Evolutionary conservation across 106 monocot species (phyloP), one percentile per base, ranked within the genome.

Genomic region (Triglochin maritima): DNA sequence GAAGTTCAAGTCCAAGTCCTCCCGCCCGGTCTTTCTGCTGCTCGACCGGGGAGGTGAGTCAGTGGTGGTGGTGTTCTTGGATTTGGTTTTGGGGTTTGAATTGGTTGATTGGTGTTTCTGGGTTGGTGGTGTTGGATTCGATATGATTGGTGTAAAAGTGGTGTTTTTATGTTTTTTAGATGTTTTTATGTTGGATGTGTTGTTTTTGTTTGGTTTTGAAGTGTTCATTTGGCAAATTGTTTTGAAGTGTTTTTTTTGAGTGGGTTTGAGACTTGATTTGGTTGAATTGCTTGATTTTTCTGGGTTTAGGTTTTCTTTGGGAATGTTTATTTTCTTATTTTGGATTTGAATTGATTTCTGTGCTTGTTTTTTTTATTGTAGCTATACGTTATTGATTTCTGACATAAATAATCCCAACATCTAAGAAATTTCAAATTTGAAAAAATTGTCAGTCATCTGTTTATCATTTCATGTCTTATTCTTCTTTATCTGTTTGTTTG

Each of bases 31-130:
- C 44, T 78, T 85, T 15, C 63, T 81, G 48, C 85, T 85, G n/a
- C 68, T 85, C 43, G 85, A 85, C 29, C 67, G 85, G 67, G 85
- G 85, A 78, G 85, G 85, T 81, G 49, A 71, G 73, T 16, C 61
- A 6, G 14, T 44, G 5, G 12, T 8, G 9, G 6, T 48, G n/a
- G 2, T 49, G 4, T 4, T 48, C 8, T 41, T 51, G 66, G 52
- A 6, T 66, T 66, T 8, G 17, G 17, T 66, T 66, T 66, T 54
- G 16, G 56, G 11, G 11, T 4, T 17, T 16, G 13, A 29, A 5
- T 79, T 44, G 44, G 42, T 47, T 17, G 9, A 17, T 29, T 53
- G 16, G 14, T 46, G 14, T 41, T 44, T 5, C 17, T 42, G 62
- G 43, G 43, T 62, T 9, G 62, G 17, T 7, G 45, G 44, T 41